Base-by-base conservation (phyloP, 129 eudicot species). In the Tanacetum coccineum region DNA sequence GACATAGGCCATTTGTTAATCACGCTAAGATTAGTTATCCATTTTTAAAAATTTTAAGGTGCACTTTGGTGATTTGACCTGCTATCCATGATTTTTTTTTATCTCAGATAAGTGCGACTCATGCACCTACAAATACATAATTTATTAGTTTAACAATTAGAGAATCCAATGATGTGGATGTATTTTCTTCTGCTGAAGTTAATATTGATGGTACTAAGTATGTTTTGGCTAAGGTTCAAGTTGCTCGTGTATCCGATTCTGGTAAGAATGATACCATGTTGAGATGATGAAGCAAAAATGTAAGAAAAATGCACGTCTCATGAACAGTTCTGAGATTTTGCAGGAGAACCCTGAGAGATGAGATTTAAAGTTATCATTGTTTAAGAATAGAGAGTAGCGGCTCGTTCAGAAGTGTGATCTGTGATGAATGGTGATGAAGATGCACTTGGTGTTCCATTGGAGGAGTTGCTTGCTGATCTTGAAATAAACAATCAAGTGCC, bases 221-320 rank as follows among this genome's bases (percentile, higher is more conserved):
- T 53, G 80, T 66, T 7, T 44, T 82, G 62, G 87, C 85, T 36
- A 83, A 82, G 67, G 87, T 76, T 9, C 83, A 82, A 48, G 87
- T 85, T 7, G 87, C 92, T 13, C 85, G 92, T 44, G 81, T 82
- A 30, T 79, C 85, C 4, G 92, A 85, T 71, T 85, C 79, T 53
- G 91, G 87, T 10, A 77, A 64, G 32, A 86, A 86, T 44, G 80
- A 86, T 48, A 70, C 22, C 10, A 57, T 74, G 28, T 86, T 82
- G 66, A 62, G 76, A 46, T 51, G 67, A 84, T 19, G 80, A 71
- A 70, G 84, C 76, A 59, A 85, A 66, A 83, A 66, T 61, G 85
- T n/a, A n/a, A n/a, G n/a, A 57, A 77, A 36, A n/a, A 73, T 0
- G 91, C 82, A 68, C 82, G n/a, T n/a, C n/a, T n/a, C 13, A 85